A percentile compares a stretch with the other conserved stretches of the same genome.
Evolutionary conservation across 306 rosid genomes (phyloP).

Genomic region (Datisca glomerata): DNA sequence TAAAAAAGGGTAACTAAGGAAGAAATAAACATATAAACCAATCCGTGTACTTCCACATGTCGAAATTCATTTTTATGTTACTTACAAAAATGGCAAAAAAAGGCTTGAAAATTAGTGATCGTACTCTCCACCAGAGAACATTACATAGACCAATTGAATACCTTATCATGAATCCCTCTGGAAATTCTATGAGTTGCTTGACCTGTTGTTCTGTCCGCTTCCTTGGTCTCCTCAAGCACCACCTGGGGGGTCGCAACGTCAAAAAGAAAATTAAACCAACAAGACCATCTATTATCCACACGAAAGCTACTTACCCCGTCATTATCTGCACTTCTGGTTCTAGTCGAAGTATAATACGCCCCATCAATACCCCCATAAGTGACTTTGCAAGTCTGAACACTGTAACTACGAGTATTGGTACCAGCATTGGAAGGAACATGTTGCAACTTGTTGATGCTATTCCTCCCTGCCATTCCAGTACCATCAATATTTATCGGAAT

Average conservation of each 20-base stretch:
- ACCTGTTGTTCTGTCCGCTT: slow-evolving; percentile 66
- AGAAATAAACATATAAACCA: too few relatives aligned
- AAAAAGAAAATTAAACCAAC: not conserved
- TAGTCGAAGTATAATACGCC: slow-evolving; percentile 63
- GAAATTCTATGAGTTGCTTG: slow-evolving; percentile 65
- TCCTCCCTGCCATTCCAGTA: slow-evolving; percentile 20
- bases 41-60: too few relatives aligned
- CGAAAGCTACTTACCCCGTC: slow-evolving; percentile 49
- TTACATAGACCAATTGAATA: slow-evolving; percentile 9
- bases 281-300: not conserved
- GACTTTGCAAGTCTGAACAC: slow-evolving; percentile 46
- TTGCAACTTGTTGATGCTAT: slow-evolving; percentile 21
- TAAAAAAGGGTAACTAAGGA: too few relatives aligned
- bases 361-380: slow-evolving; percentile 84
- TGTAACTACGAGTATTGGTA: slow-evolving; percentile 18
- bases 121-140: too few relatives aligned
- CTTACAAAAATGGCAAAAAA: too few relatives aligned
- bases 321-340: slow-evolving; percentile 40
- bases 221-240: slow-evolving; percentile 65
- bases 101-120: too few relatives aligned
- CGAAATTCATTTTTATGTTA: too few relatives aligned
- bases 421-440: slow-evolving; percentile 15
- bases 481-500: slow-evolving; percentile 3
- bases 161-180: slow-evolving; percentile 85
- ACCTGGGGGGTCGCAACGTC: slow-evolving; percentile 22